phyloP scores from a whole-genome alignment of 106 monocot species.

The Ottelia alismoides region DNA sequence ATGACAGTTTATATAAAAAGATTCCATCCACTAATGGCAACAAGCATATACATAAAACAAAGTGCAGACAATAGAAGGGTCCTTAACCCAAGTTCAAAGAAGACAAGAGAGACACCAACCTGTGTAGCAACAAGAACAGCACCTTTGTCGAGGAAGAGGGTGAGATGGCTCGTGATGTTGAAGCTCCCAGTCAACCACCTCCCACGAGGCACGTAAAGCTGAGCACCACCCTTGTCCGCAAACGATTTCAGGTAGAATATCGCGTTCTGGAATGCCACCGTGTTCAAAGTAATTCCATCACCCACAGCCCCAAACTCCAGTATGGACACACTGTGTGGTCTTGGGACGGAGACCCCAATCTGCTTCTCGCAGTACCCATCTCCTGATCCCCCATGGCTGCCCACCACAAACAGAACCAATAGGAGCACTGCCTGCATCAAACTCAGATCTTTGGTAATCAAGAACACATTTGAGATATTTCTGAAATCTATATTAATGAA shows the following conservation, averaged over 20 bases:
- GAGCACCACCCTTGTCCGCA: slow-evolving; percentile 92
- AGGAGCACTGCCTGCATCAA: too few relatives aligned
- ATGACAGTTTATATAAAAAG: background rate
- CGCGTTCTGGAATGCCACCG: slow-evolving; percentile 89
- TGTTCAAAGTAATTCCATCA: slow-evolving; percentile 64
- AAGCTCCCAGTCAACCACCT: slow-evolving; percentile 79
- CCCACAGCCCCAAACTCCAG: slow-evolving; percentile 90
- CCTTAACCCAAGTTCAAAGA: background rate
- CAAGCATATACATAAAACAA: too few relatives aligned
- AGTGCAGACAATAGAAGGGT: too few relatives aligned
- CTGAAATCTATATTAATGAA: background rate
- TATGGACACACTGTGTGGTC: slow-evolving; percentile 82
- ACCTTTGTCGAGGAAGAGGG: slow-evolving; percentile 66
- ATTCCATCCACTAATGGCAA: background rate
- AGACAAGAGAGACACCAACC: slow-evolving; percentile 15
- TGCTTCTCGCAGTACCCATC: slow-evolving; percentile 13
- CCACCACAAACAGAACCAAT: too few relatives aligned
- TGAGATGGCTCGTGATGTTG: slow-evolving; percentile 84
- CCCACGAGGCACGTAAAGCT: slow-evolving; percentile 80
- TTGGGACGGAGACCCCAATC: slow-evolving; percentile 4
- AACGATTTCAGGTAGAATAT: slow-evolving; percentile 75
- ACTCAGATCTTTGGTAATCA: background rate
- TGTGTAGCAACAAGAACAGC: slow-evolving; percentile 61
- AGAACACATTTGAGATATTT: background rate
- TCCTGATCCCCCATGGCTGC: background rate